These are phyloP conservation scores for Penicillium longicatenatum DNA, from an alignment of 495 filamentous ascomycete species.

Conservation along the genomic window DNA sequence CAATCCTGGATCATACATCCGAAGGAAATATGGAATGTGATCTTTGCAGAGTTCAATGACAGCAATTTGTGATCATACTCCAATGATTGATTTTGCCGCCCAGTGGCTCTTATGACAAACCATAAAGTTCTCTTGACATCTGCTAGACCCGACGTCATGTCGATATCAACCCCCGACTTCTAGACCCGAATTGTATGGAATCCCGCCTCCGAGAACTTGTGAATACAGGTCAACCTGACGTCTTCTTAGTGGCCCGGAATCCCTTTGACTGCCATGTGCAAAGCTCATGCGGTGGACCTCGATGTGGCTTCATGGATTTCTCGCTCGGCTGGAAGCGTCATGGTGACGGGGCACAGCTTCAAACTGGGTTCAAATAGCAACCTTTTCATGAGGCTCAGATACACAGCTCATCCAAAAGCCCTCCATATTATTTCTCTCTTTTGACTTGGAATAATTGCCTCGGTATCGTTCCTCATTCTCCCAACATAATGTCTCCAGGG, in stretches of 20 bases:
- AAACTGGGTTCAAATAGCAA: background rate
- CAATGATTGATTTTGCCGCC: background rate
- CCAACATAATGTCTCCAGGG: conserved; percentile 13
- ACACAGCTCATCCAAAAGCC: background rate
- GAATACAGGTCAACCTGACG: background rate
- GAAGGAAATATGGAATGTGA: background rate
- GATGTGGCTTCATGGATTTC: background rate
- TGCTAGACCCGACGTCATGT: background rate
- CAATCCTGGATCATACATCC: too few relatives aligned
- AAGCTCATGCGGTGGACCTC: background rate
- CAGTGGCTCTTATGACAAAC: background rate
- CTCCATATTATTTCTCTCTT: background rate
- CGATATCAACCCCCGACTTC: conserved; percentile 1
- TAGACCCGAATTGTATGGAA: background rate
- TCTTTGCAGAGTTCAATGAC: too few relatives aligned
- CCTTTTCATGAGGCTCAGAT: background rate
- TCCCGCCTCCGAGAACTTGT: background rate
- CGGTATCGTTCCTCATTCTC: background rate
- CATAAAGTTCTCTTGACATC: background rate
- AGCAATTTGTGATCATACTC: background rate
- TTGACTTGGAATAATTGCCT: background rate
- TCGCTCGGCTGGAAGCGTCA: background rate
- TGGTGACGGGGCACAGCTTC: background rate
- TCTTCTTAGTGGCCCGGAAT: background rate
- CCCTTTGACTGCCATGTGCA: background rate